Conservation (phyloP, 371 early-diverging fungal genomes). For the Mortierella sp. region DNA sequence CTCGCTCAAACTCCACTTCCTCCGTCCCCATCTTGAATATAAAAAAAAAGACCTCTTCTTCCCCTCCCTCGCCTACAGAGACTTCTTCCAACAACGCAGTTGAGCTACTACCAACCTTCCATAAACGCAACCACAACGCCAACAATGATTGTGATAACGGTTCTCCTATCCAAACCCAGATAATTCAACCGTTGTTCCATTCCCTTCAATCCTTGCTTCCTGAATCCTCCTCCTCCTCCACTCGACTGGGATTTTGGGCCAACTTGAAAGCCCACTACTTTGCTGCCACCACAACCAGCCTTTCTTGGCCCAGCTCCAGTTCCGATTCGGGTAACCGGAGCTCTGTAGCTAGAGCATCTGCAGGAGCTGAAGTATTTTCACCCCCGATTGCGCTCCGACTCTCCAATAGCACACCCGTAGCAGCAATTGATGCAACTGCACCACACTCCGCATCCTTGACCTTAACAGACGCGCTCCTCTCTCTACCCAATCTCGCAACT, state of each 20-base stretch:
- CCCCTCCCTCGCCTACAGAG: conserved; percentile 27
- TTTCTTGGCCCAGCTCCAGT: conserved; percentile 26
- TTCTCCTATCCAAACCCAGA: conserved; percentile 4
- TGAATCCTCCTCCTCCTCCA: conserved; percentile 47
- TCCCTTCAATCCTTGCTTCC: conserved; percentile 49
- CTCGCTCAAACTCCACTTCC: conserved; percentile 31
- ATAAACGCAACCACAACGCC: neutral
- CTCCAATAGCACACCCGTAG: conserved; percentile 38
- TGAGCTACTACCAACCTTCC: conserved; percentile 25
- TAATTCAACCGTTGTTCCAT: conserved; percentile 43
- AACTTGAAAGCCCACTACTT: conserved; percentile 53
- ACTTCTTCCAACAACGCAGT: conserved; percentile 21
- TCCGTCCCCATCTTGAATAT: conserved; percentile 1
- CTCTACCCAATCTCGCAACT: conserved; percentile 48
- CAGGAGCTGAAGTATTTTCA: conserved; percentile 21
- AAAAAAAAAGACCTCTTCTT: conserved; percentile 7
- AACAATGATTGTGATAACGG: conserved; percentile 3
- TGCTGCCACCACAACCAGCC: conserved; percentile 25
- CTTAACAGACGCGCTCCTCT: conserved; percentile 32
- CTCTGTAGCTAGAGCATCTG: neutral
- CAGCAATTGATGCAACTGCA: conserved; percentile 41
- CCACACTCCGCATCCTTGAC: conserved; percentile 33
- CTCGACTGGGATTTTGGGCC: conserved; percentile 54
- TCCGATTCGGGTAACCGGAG: neutral
- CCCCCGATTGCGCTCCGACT: conserved; percentile 44